Conservation (phyloP, 805 yeast species). For the Candida endomychidarum region DNA sequence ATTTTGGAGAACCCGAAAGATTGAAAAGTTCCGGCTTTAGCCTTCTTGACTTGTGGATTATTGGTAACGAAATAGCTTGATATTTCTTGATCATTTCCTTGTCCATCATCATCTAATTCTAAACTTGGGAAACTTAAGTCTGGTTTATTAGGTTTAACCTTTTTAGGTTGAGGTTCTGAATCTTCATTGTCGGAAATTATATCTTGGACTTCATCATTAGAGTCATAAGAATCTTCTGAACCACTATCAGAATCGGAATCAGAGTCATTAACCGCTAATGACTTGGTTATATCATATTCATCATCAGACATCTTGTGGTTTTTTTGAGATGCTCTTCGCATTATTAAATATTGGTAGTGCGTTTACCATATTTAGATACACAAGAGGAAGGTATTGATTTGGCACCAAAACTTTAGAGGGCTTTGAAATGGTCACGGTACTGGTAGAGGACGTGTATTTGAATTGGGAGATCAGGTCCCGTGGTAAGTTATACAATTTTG, state of each 20-base stretch:
- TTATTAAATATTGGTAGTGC: background rate
- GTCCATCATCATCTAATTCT: constrained; percentile 47
- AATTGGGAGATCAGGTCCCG: too few species aligned
- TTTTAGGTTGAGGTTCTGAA: constrained; percentile 27
- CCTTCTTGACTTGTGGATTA: constrained; percentile 52
- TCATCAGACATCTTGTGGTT: constrained; percentile 15
- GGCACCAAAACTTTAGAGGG: too few species aligned
- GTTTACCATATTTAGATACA: background rate
- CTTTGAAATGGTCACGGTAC: too few species aligned
- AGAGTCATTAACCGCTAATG: constrained; percentile 50
- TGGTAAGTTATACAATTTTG: too few species aligned
- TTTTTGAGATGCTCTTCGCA: constrained; percentile 11
- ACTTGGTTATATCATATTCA: constrained; percentile 58
- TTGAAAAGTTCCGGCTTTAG: constrained; percentile 80
- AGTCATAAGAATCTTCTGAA: constrained; percentile 16
- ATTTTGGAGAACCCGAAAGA: constrained; percentile 84
- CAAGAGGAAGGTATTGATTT: too few species aligned
- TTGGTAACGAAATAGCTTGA: constrained; percentile 39
- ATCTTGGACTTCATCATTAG: constrained; percentile 23
- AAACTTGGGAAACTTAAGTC: constrained; percentile 45
- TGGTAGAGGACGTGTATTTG: too few species aligned
- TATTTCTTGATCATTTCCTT: constrained; percentile 19
- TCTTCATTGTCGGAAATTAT: constrained; percentile 51
- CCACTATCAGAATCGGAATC: constrained; percentile 21
- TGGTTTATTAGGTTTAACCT: constrained; percentile 25